phyloP scores from a whole-genome alignment of 2,329 filamentous ascomycete species.

The Cercospora brassicicola region DNA sequence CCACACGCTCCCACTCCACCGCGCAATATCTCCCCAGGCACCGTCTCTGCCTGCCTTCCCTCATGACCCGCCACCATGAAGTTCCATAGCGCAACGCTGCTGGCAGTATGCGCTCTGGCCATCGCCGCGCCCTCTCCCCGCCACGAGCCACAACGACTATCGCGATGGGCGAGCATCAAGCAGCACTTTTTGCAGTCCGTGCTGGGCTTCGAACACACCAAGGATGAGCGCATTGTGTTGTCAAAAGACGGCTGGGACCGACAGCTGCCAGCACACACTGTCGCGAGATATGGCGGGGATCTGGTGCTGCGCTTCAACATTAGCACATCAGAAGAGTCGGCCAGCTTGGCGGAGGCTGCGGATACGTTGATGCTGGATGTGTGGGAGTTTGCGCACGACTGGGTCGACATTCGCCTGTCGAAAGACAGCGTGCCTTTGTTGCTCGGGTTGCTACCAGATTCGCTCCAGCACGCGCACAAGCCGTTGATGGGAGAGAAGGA shows the following conservation, averaged over 20 bases:
- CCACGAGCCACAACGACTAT: conserved; percentile 3
- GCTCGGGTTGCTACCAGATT: conserved; percentile 72
- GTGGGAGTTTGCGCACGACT: conserved; percentile 80
- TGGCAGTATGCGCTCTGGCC: conserved; percentile 19
- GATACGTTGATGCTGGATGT: conserved; percentile 80
- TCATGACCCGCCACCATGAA: conserved; percentile 15
- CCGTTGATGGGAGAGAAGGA: conserved; percentile 71
- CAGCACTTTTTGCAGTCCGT: conserved; percentile 20
- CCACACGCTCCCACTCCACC: not conserved
- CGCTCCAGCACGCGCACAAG: conserved; percentile 69
- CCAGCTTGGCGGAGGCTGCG: conserved; percentile 69
- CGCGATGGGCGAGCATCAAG: conserved; percentile 23
- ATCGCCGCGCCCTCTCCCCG: conserved; percentile 21
- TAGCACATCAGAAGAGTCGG: conserved; percentile 65
- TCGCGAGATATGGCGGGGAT: conserved; percentile 66
- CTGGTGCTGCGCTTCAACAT: conserved; percentile 89
- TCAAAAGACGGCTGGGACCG: conserved; percentile 1
- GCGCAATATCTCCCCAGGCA: not conserved
- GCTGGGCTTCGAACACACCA: conserved; percentile 14
- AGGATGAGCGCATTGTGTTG: conserved; percentile 6
- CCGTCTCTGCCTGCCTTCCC: not conserved
- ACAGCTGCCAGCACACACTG: conserved; percentile 28
- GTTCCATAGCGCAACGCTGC: conserved; percentile 14
- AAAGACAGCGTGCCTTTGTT: conserved; percentile 76
- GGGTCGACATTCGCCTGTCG: conserved; percentile 79